phyloP scores from a whole-genome alignment of 2,329 filamentous ascomycete genomes.

The Catunica adiposa region DNA sequence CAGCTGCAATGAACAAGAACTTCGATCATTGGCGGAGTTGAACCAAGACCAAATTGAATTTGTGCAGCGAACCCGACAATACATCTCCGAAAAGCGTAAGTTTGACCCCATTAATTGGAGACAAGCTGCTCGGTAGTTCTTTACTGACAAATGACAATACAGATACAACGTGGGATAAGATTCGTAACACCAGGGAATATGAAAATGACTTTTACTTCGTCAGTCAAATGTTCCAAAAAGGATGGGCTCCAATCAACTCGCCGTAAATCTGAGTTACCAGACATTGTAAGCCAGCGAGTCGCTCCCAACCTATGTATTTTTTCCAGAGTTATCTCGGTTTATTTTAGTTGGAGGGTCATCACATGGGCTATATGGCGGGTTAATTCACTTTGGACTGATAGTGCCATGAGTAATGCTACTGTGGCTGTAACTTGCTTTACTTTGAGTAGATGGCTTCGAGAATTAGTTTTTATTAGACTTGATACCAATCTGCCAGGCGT shows the following conservation, averaged over 20 bases:
- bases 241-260: slow-evolving; percentile 28
- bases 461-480: too few species aligned
- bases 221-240: slow-evolving; percentile 40
- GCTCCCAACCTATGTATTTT: too few species aligned
- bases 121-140: not conserved
- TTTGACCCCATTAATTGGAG: slow-evolving; percentile 12
- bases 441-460: too few species aligned
- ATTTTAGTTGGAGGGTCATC: too few species aligned
- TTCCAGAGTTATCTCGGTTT: too few species aligned
- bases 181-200: slow-evolving; percentile 29
- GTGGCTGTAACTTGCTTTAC: too few species aligned
- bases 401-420: too few species aligned
- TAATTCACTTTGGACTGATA: too few species aligned
- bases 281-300: too few species aligned
- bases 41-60: slow-evolving; percentile 32
- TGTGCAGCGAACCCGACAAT: slow-evolving; percentile 30
- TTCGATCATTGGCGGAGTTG: slow-evolving; percentile 34
- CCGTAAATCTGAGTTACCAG: not conserved
- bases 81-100: slow-evolving; percentile 32
- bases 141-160: not conserved
- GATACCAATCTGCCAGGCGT: too few species aligned
- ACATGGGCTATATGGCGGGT: too few species aligned
- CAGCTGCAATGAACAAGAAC: slow-evolving; percentile 38
- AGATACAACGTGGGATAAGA: slow-evolving; percentile 26
- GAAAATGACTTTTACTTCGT: slow-evolving; percentile 44